A percentile compares a stretch with the other conserved stretches of the same genome.
phyloP scores from a whole-genome alignment of 1,139 yeast species.

The Geotrichum europaeum region DNA sequence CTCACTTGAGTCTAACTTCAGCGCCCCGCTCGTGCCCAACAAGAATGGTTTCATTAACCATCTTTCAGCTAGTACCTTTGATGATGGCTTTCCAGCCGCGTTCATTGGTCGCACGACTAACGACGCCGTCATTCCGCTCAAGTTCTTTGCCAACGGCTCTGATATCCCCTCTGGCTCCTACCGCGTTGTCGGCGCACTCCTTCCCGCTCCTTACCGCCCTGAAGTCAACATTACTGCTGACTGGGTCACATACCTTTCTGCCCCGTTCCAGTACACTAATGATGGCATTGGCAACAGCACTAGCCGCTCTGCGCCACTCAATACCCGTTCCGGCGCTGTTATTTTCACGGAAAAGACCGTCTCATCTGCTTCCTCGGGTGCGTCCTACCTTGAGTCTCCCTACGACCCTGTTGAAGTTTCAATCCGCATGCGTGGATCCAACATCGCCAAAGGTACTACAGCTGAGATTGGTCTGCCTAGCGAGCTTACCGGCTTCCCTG shows the following conservation, averaged over 20 bases:
- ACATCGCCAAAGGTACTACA: constrained; percentile 2
- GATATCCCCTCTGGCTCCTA: constrained; percentile 8
- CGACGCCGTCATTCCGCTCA: constrained; percentile 3
- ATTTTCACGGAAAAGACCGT: constrained; percentile 1
- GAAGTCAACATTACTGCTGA: background rate
- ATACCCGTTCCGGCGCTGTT: background rate
- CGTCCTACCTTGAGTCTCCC: constrained; percentile 10
- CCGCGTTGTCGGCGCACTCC: constrained; percentile 9
- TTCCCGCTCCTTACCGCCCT: constrained; percentile 7
- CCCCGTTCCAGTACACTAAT: constrained; percentile 4
- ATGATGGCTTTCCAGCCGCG: constrained; percentile 7
- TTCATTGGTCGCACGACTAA: constrained; percentile 8
- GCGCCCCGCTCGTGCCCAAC: constrained; percentile 6
- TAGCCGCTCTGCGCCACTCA: background rate
- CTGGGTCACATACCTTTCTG: constrained; percentile 15
- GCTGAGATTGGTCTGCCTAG: constrained; percentile 11
- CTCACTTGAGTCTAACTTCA: background rate
- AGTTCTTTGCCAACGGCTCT: constrained; percentile 7
- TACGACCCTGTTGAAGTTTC: constrained; percentile 10
- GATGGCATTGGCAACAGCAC: background rate
- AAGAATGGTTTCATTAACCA: constrained; percentile 9
- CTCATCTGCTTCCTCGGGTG: constrained; percentile 7
- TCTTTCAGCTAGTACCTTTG: background rate
- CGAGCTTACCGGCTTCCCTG: constrained; percentile 8
- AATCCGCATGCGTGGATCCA: background rate